Conservation (phyloP, 1,284 basidiomycete genomes). For the Boletus mariae region DNA sequence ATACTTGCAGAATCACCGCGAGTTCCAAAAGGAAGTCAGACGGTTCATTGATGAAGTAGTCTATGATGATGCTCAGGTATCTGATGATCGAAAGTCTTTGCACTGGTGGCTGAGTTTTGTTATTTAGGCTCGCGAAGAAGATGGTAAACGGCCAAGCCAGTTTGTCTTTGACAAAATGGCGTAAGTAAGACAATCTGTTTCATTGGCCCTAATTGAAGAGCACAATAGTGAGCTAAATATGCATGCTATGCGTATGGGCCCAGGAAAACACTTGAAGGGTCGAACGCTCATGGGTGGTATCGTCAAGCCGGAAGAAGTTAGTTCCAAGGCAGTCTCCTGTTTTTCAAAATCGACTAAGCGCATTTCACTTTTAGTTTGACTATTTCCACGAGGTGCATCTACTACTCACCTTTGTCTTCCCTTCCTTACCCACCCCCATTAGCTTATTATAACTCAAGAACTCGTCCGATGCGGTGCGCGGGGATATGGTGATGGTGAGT, state of each 20-base stretch:
- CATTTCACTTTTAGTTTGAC: constrained; percentile 46
- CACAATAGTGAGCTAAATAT: constrained; percentile 58
- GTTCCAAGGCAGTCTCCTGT: constrained; percentile 15
- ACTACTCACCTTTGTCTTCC: not conserved
- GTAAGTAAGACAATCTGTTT: constrained; percentile 35
- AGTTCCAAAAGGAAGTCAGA: constrained; percentile 43
- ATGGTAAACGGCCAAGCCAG: constrained; percentile 70
- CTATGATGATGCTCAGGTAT: constrained; percentile 45
- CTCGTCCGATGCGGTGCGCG: constrained; percentile 69
- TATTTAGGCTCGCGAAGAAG: constrained; percentile 64
- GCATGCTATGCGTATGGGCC: constrained; percentile 89
- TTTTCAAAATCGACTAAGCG: not conserved
- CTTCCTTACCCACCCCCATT: constrained; percentile 9
- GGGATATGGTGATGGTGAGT: constrained; percentile 64
- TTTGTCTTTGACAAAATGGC: constrained; percentile 68
- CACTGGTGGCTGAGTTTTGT: constrained; percentile 1
- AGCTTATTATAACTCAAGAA: constrained; percentile 88
- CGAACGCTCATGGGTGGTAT: constrained; percentile 76
- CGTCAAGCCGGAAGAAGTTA: constrained; percentile 82
- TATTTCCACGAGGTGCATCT: constrained; percentile 69
- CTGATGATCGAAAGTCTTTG: not conserved
- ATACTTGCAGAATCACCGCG: constrained; percentile 38
- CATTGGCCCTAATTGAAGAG: not conserved
- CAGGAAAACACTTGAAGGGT: constrained; percentile 81
- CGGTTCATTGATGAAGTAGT: constrained; percentile 44